Evolutionary conservation across 805 yeast genomes (phyloP).

Genomic region (Kodamaea sagamina): DNA sequence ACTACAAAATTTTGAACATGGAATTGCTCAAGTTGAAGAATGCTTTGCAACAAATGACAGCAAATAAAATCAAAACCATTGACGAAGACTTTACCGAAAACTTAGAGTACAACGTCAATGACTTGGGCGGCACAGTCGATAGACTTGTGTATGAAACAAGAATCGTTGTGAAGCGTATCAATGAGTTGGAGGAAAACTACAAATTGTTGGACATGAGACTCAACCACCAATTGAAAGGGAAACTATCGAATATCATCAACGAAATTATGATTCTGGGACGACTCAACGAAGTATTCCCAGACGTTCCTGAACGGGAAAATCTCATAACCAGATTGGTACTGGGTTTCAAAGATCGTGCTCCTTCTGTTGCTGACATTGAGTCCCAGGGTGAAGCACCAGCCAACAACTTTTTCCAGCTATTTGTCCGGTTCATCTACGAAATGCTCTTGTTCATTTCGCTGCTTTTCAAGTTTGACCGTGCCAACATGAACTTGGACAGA

Average conservation of each 20-base stretch:
- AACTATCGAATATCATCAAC: conserved; percentile 28
- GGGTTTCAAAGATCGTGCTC: conserved; percentile 9
- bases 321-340: conserved; percentile 25
- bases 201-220: conserved; percentile 30
- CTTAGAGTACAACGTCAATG: conserved; percentile 31
- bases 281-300: conserved; percentile 33
- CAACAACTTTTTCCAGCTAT: conserved; percentile 20
- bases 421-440: conserved; percentile 37
- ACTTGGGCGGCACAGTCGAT: conserved; percentile 37
- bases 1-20: conserved; percentile 30
- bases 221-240: conserved; percentile 28
- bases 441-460: conserved; percentile 33
- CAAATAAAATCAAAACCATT: conserved; percentile 24
- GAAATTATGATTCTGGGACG: conserved; percentile 31
- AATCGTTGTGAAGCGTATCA: conserved; percentile 41
- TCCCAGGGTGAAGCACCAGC: background rate
- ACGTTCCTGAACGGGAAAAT: conserved; percentile 29
- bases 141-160: conserved; percentile 42
- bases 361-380: background rate
- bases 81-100: conserved; percentile 33
- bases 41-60: conserved; percentile 28
- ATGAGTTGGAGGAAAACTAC: conserved; percentile 40
- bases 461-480: conserved; percentile 39
- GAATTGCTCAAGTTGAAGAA: conserved; percentile 33
- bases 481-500: conserved; percentile 45